Conservation (phyloP, 805 yeast species). For the Teunomyces gatunensis region DNA sequence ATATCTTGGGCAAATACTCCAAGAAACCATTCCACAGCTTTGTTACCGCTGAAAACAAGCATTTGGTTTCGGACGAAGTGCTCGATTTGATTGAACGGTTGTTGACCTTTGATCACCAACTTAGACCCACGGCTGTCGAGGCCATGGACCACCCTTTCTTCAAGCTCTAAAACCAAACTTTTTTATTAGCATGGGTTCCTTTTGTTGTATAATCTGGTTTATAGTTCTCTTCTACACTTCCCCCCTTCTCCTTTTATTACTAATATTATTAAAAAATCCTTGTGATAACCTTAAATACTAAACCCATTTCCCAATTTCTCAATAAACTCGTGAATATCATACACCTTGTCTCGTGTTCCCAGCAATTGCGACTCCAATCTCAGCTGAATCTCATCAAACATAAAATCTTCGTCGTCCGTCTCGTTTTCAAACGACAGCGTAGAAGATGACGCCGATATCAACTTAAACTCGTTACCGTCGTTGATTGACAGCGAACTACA, state of each 20-base stretch:
- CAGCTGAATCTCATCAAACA: slow-evolving; percentile 23
- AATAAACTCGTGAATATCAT: slow-evolving; percentile 24
- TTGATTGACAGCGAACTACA: slow-evolving; percentile 6
- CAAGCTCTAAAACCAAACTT: slow-evolving; percentile 10
- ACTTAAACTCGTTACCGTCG: slow-evolving; percentile 9
- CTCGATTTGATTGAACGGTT: slow-evolving; percentile 79
- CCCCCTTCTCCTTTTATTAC: not conserved
- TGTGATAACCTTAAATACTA: not conserved
- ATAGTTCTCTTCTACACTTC: not conserved
- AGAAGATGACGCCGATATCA: slow-evolving; percentile 7
- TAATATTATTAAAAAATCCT: slow-evolving; percentile 1
- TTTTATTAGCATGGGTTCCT: not conserved
- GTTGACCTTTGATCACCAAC: slow-evolving; percentile 83
- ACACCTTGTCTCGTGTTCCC: slow-evolving; percentile 23
- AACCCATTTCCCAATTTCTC: slow-evolving; percentile 22
- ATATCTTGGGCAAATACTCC: slow-evolving; percentile 63
- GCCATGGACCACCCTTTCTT: slow-evolving; percentile 70
- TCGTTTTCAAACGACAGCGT: slow-evolving; percentile 5
- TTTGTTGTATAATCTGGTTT: not conserved
- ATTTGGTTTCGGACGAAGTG: slow-evolving; percentile 63
- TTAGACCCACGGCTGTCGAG: slow-evolving; percentile 83
- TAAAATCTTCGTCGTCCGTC: slow-evolving; percentile 20
- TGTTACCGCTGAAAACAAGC: slow-evolving; percentile 65
- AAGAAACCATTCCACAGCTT: slow-evolving; percentile 86
- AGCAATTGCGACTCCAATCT: slow-evolving; percentile 20